Percentiles rank a stretch among this genome's conserved stretches.
Conservation (phyloP, 179 eudicot species). For the Gypsophila paniculata region DNA sequence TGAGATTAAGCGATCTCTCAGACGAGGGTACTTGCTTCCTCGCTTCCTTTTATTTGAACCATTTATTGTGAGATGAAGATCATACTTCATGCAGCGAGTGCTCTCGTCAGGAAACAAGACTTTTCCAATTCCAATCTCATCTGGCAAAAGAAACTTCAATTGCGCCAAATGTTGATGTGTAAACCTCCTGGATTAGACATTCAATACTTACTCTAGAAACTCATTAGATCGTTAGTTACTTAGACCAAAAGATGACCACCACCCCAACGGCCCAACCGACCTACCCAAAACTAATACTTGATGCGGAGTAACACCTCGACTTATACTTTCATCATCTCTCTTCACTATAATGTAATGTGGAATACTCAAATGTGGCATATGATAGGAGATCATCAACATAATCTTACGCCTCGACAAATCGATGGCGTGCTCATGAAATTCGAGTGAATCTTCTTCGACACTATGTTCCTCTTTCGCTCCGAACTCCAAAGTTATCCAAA, state of each 20-base stretch:
- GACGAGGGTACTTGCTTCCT: constrained; percentile 24
- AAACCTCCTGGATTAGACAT: constrained; percentile 58
- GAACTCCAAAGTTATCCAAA: too few species aligned
- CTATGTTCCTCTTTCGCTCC: background rate
- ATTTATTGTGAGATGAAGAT: constrained; percentile 55
- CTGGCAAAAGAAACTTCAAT: constrained; percentile 76
- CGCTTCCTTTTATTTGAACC: constrained; percentile 36
- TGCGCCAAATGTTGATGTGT: constrained; percentile 70
- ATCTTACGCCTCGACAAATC: background rate
- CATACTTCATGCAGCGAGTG: constrained; percentile 69
- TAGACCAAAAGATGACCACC: too few species aligned
- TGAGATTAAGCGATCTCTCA: constrained; percentile 50
- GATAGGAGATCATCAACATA: background rate
- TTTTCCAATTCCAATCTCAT: constrained; percentile 55
- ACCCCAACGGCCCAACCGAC: too few species aligned
- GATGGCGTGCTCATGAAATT: background rate
- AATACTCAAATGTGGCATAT: background rate
- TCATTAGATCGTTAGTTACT: too few species aligned
- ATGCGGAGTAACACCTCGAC: background rate
- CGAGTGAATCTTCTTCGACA: background rate
- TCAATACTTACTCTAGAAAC: too few species aligned
- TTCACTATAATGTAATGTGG: background rate
- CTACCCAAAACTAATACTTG: background rate
- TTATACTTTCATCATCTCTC: background rate
- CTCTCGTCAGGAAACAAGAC: constrained; percentile 53